phyloP scores from a whole-genome alignment of 768 basidiomycete genomes.

The Melanogaster broomeanus region DNA sequence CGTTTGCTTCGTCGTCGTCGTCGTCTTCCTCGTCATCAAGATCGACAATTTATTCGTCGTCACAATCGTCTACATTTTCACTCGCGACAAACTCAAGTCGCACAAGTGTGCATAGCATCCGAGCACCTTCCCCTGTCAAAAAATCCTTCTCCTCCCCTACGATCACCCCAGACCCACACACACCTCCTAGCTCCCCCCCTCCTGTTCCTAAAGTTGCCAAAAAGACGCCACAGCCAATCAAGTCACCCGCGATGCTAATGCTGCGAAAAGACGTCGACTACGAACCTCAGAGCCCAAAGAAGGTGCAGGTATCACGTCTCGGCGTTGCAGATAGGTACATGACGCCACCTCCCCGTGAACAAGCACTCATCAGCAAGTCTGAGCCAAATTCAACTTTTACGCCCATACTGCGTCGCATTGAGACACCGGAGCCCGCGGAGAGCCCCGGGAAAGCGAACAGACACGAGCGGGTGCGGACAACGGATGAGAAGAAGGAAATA shows the following conservation, averaged over 20 bases:
- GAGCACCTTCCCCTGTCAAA: constrained; percentile 44
- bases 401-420: not conserved
- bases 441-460: constrained; percentile 16
- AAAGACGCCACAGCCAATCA: constrained; percentile 21
- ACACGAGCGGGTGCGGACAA: constrained; percentile 46
- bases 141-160: constrained; percentile 32
- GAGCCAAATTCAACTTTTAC: not conserved
- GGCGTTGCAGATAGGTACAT: constrained; percentile 28
- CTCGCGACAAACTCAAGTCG: constrained; percentile 37
- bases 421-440: not conserved
- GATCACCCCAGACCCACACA: constrained; percentile 16
- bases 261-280: constrained; percentile 73
- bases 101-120: constrained; percentile 24
- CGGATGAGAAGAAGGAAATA: constrained; percentile 81
- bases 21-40: constrained; percentile 24
- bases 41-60: constrained; percentile 14
- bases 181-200: constrained; percentile 27
- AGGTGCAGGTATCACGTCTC: constrained; percentile 36
- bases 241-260: constrained; percentile 56
- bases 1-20: constrained; percentile 26
- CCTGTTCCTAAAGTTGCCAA: constrained; percentile 25
- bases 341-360: constrained; percentile 10
- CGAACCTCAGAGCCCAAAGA: constrained; percentile 71
- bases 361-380: not conserved
- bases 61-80: constrained; percentile 43